Conservation (phyloP, 148 eudicot genomes). For the Vaccinium corymbosum region DNA sequence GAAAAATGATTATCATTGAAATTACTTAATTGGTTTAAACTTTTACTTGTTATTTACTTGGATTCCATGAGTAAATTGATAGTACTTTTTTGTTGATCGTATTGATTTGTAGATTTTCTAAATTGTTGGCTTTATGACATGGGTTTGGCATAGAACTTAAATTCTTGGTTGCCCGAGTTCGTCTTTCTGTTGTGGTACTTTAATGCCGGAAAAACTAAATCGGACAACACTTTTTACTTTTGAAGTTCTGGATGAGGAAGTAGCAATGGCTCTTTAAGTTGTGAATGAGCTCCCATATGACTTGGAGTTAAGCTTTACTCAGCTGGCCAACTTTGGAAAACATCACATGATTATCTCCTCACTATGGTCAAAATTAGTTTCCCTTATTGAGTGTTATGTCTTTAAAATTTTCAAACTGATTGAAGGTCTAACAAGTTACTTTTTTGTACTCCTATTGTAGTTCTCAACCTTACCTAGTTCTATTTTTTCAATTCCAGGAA, state of each 20-base stretch:
- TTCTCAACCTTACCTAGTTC: slow-evolving; percentile 12
- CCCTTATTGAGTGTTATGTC: background rate
- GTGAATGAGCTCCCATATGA: background rate
- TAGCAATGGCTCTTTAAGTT: background rate
- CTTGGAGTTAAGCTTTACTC: slow-evolving; percentile 4
- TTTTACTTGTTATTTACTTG: background rate
- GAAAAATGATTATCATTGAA: background rate
- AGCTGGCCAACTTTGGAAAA: background rate
- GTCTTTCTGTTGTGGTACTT: slow-evolving; percentile 1
- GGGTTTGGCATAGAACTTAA: background rate
- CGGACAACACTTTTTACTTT: background rate
- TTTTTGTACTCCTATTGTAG: background rate
- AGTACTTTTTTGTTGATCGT: background rate
- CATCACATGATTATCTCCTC: background rate
- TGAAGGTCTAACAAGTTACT: background rate
- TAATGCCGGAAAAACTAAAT: background rate
- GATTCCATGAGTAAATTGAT: background rate
- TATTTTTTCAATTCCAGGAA: slow-evolving; percentile 51
- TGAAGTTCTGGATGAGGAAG: background rate
- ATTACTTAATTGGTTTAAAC: background rate
- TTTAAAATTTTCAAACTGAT: too few species aligned
- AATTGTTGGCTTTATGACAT: background rate
- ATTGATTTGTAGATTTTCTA: background rate
- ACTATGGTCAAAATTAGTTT: slow-evolving; percentile 6
- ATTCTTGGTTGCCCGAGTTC: background rate